A percentile compares a stretch with the other conserved stretches of the same genome.
These are phyloP conservation scores for Dryas alaskensis DNA, from an alignment of 306 rosid species.

Conservation along the genomic window DNA sequence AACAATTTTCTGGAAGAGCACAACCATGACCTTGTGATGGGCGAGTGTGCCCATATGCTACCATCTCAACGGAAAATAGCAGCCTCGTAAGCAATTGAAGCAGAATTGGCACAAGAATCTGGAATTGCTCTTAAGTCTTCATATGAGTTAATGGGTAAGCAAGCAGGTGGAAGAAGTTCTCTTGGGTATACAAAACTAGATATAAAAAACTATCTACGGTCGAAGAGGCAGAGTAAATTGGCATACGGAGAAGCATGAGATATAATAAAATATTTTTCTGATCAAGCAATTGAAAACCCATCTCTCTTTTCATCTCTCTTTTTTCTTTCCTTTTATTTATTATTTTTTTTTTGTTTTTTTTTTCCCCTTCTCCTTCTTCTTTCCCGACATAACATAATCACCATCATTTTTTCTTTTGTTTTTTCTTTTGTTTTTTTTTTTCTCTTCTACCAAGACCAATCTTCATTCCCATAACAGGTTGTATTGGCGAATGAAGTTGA, in stretches of 20 bases:
- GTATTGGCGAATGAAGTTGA: too few species aligned
- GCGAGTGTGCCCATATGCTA: background rate
- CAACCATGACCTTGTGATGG: background rate
- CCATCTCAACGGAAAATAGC: background rate
- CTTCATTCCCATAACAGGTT: too few species aligned
- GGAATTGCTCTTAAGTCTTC: background rate
- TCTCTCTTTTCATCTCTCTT: too few species aligned
- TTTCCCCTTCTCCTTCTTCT: too few species aligned
- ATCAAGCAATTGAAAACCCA: background rate
- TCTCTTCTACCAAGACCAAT: too few species aligned
- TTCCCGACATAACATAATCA: too few species aligned
- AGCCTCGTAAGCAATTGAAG: background rate
- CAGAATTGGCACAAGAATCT: background rate
- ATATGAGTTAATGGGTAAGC: background rate
- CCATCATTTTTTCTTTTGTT: too few species aligned
- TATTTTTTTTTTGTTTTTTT: too few species aligned
- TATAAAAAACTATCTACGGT: background rate
- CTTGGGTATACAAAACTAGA: slow-evolving; percentile 6
- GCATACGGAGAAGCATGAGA: background rate
- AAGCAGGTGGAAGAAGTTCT: background rate
- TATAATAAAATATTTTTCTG: background rate
- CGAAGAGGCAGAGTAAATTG: background rate
- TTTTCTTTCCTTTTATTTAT: too few species aligned
- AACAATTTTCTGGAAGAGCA: background rate
- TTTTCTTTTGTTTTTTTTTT: too few species aligned